These are phyloP conservation scores for Fusarium anthophilum DNA, from an alignment of 2,329 filamentous ascomycete genomes.

Conservation along the genomic window DNA sequence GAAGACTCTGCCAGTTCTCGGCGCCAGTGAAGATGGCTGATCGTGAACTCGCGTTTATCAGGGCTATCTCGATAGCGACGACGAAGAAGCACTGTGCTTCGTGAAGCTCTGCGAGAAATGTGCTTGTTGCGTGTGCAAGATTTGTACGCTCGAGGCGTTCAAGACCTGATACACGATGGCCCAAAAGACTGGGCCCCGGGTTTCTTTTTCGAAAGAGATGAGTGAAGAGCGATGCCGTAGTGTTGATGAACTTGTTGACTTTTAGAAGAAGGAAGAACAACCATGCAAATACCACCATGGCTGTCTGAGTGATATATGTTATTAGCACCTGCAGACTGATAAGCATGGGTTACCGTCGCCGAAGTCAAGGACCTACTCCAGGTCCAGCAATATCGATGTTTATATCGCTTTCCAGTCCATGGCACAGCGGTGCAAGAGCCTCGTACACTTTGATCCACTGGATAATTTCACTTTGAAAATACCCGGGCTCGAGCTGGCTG, in stretches of 20 bases:
- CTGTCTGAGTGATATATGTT: slow-evolving; percentile 14
- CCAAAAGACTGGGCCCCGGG: fast-evolving
- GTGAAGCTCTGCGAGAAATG: slow-evolving; percentile 19
- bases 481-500: background rate
- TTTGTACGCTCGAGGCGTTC: background rate
- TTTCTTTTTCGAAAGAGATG: background rate
- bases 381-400: slow-evolving; percentile 22
- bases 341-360: fast-evolving
- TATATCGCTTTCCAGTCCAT: background rate
- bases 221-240: background rate
- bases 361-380: background rate
- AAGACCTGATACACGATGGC: background rate
- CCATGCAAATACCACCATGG: slow-evolving; percentile 11
- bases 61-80: background rate
- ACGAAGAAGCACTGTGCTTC: slow-evolving; percentile 26
- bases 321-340: background rate
- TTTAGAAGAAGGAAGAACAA: background rate
- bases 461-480: background rate
- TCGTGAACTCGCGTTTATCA: background rate
- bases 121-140: slow-evolving; percentile 4
- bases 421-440: background rate
- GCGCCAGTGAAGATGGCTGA: background rate
- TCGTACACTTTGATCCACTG: background rate
- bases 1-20: slow-evolving; percentile 1
- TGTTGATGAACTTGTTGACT: background rate